Conservation (phyloP, 768 basidiomycete species). For the Artomyces pyxidatus region DNA sequence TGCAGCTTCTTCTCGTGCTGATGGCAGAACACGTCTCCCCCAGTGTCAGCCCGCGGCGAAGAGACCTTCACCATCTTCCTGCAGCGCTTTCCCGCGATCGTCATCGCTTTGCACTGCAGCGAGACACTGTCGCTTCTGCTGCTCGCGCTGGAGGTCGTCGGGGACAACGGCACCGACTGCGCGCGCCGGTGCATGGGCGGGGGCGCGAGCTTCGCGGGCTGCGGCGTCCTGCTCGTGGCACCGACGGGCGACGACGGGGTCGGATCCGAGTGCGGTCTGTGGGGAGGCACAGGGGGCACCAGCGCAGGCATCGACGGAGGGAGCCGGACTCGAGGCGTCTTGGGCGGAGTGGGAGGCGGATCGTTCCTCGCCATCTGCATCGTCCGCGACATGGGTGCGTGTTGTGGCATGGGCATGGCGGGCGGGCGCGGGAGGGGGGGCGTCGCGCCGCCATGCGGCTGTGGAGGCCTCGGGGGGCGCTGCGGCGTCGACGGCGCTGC, state of each 20-base stretch:
- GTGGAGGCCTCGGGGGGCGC: background rate
- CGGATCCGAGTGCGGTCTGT: constrained; percentile 21
- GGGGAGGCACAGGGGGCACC: constrained; percentile 23
- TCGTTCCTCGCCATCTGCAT: constrained; percentile 28
- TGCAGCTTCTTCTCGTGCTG: constrained; percentile 56
- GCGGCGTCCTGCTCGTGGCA: constrained; percentile 11
- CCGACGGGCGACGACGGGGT: background rate
- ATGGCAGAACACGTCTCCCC: constrained; percentile 43
- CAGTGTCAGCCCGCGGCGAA: constrained; percentile 22
- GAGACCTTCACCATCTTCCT: constrained; percentile 39
- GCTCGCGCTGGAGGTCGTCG: constrained; percentile 14
- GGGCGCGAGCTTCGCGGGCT: constrained; percentile 1
- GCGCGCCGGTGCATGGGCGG: constrained; percentile 4
- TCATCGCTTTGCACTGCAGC: constrained; percentile 55
- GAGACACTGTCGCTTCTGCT: background rate
- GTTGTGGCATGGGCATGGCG: constrained; percentile 31
- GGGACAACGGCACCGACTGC: constrained; percentile 15
- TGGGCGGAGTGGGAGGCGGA: constrained; percentile 1
- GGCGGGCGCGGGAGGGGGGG: constrained; percentile 21
- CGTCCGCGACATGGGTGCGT: constrained; percentile 23
- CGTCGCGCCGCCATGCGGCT: constrained; percentile 17
- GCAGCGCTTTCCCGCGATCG: constrained; percentile 59
- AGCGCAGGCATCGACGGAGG: background rate
- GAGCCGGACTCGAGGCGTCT: constrained; percentile 6
- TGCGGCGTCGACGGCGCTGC: background rate